These are phyloP conservation scores for Pharus latifolius DNA, from an alignment of 176 grass and related monocot species.

Conservation along the genomic window DNA sequence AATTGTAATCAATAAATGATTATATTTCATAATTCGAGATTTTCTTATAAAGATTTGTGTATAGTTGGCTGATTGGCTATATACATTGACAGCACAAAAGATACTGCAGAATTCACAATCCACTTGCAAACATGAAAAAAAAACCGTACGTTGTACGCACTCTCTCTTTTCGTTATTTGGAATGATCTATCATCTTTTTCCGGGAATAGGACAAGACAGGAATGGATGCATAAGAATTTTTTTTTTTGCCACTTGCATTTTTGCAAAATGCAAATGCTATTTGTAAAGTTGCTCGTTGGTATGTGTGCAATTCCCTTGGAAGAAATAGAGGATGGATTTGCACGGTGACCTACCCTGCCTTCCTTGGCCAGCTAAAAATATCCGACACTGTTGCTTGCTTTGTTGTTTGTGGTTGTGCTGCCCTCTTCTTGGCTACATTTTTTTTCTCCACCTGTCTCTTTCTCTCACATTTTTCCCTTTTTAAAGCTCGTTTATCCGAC, in stretches of 20 bases:
- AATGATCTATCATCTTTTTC: constrained; percentile 10
- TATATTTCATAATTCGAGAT: too few species aligned
- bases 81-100: background rate
- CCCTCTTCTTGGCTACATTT: background rate
- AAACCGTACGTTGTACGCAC: background rate
- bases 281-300: background rate
- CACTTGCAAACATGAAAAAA: background rate
- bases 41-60: too few species aligned
- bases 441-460: background rate
- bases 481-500: background rate
- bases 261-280: background rate
- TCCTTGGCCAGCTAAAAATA: constrained; percentile 5
- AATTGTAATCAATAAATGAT: too few species aligned
- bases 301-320: background rate
- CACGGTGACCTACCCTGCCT: background rate
- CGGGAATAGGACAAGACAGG: background rate
- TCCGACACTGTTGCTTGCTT: background rate
- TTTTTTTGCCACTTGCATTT: background rate
- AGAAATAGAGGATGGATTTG: background rate
- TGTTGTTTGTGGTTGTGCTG: background rate
- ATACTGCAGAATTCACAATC: background rate
- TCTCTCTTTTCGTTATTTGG: background rate
- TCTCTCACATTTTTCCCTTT: background rate
- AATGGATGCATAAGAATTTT: background rate
- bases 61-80: too few species aligned